phyloP scores from a whole-genome alignment of 495 filamentous ascomycete species.

The Glarea lozoyensis region DNA sequence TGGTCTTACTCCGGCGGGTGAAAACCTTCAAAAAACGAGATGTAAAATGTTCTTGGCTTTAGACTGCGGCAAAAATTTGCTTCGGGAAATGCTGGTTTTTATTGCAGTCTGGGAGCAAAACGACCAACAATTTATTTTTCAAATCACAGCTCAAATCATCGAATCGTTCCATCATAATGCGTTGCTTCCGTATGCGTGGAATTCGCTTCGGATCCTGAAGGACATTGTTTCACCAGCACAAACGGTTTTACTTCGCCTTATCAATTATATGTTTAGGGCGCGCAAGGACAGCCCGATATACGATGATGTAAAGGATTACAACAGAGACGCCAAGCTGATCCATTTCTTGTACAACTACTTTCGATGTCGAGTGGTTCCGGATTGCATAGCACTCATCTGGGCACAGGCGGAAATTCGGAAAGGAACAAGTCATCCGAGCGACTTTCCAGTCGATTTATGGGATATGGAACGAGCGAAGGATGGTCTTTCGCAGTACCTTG shows the following conservation, averaged over 20 bases:
- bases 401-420: constrained; percentile 81
- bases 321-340: constrained; percentile 50
- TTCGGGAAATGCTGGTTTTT: constrained; percentile 87
- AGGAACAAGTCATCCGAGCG: constrained; percentile 48
- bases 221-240: constrained; percentile 94
- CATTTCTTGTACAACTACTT: constrained; percentile 89
- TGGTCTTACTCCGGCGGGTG: constrained; percentile 41
- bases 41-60: constrained; percentile 83
- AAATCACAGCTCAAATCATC: constrained; percentile 91
- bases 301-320: constrained; percentile 36
- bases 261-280: constrained; percentile 79
- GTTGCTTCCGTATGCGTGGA: constrained; percentile 81
- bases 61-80: constrained; percentile 76
- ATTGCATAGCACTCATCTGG: constrained; percentile 86
- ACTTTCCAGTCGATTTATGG: constrained; percentile 92
- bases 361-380: constrained; percentile 81
- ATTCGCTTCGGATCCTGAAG: constrained; percentile 82
- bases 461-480: constrained; percentile 85
- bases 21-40: constrained; percentile 75
- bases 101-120: constrained; percentile 93
- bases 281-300: constrained; percentile 49
- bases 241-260: constrained; percentile 79
- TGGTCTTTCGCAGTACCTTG: constrained; percentile 84
- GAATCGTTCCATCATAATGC: constrained; percentile 82
- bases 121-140: constrained; percentile 86